phyloP scores from a whole-genome alignment of 345 rosid species.

The Sonneratia caseolaris region DNA sequence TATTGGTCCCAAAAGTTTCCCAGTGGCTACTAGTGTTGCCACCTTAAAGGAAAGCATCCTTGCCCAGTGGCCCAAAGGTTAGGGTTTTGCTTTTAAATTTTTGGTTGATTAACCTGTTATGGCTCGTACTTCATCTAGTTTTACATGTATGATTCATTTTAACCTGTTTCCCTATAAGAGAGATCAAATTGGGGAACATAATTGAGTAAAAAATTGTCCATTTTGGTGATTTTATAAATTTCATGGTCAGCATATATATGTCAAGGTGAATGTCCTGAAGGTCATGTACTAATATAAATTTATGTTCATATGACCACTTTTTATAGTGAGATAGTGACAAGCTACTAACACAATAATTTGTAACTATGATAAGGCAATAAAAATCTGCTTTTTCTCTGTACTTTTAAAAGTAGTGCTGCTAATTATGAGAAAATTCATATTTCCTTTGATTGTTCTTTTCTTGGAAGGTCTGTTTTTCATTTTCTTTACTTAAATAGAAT shows the following conservation, averaged over 20 bases:
- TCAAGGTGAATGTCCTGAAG: neutral
- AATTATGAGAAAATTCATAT: neutral
- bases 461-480: neutral
- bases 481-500: neutral
- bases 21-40: constrained; percentile 77
- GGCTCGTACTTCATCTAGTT: neutral
- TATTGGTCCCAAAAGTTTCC: constrained; percentile 84
- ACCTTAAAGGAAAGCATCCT: constrained; percentile 86
- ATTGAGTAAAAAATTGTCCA: neutral
- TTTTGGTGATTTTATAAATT: neutral
- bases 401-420: neutral
- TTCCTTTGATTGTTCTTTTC: neutral
- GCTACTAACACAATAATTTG: neutral
- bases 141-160: neutral
- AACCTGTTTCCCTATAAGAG: neutral
- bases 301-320: too few species aligned
- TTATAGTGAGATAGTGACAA: neutral
- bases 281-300: neutral
- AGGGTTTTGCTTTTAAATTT: neutral
- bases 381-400: neutral
- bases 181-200: neutral
- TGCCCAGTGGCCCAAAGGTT: constrained; percentile 97
- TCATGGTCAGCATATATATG: neutral
- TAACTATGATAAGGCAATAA: neutral
- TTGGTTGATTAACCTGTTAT: neutral